Evolutionary conservation across 768 basidiomycete species (phyloP), one percentile per base, ranked within the genome.

Genomic region (Lactarius hengduanensis): DNA sequence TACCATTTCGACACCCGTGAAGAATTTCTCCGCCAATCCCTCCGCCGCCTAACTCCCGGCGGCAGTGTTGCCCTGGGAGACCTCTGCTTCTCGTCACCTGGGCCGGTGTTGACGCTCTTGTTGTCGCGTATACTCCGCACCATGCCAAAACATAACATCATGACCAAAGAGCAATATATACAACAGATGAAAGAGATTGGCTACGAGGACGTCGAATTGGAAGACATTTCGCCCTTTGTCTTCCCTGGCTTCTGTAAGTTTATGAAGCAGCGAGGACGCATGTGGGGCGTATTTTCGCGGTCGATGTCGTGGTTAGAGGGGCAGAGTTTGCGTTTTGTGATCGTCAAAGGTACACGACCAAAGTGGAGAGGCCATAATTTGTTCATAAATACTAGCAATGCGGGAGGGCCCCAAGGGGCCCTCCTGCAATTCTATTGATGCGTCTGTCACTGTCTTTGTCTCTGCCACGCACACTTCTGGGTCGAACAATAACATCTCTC

Each of bases 51-150:
- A 4, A 72, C 73, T 0, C 78, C 79, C 5, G 83, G 82, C 6
- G 87, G 88, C 13, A 74, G 77, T 16, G 75, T 89, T 59, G 85
- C 84, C 9, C 79, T 89, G 1, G 86, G 84, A 3, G 89, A 90
- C 70, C 83, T 89, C 47, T 84, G 83, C 69, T 84, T 88, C 69
- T 30, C 20, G 4, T n/a, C 62, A 26, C 66, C 56, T 38, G 11
- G 60, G 45, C 16, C 43, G 30, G 1, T 36, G 58, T 22, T 64
- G 71, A 79, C 36, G 77, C 74, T 47, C 73, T 69, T 26, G 18
- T 80, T n/a, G 69, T 83, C 32, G 69, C 74, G 43, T 59, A 80
- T 70, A 41, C 57, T 72, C 15, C 62, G 55, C 5, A 57, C 68
- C 22, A 81, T 89, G 76, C 85, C 84, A 0, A 70, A 70, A 53